Evolutionary conservation across 768 basidiomycete species (phyloP), one percentile per base, ranked within the genome.

Genomic region (Macrolepiota albuminosa): DNA sequence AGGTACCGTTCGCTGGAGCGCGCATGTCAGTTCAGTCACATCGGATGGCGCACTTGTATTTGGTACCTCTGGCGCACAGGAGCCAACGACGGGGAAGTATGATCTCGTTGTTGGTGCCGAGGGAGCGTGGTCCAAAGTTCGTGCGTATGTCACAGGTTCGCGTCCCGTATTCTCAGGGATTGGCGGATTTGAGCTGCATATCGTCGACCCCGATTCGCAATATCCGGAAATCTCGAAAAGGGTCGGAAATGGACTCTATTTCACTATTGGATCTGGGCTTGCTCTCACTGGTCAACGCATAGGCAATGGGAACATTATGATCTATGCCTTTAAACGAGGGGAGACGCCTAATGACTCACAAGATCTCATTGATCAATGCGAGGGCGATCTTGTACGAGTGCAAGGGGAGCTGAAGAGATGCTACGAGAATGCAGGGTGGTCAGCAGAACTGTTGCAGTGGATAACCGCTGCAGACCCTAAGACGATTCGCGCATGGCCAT

Each of bases 41-140:
- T 26, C 59, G 14, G 52, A 53, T 13, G 58, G 54, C 18, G 31
- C 40, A 13, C 51, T 61, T 36, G 59, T 59, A 21, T 67, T 65
- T 51, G 51, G 50, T 21, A 50, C 67, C 6, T 36, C 59, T 6
- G 61, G 63, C 40, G 21, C 52, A 11, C 57, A 68, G 29, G 61
- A 40, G 5, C 34, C 51, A 6, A 64, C 59, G 18, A 21, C 7
- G 6, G 59, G 24, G 13, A 62, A 58, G n/a, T 70, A 64, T 47
- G 66, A 69, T 37, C 59, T 71, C 36, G 59, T 71, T 11, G 60
- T 71, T 8, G 70, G 70, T 36, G 70, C 70, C 24, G 70, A 70
- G 40, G 78, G 79, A 7, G 69, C 77, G 4, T 76, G 75, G 72
- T 76, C 75, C 16, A 69, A 68, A 57, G 67, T 75, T 8, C 75